Evolutionary conservation across 768 basidiomycete genomes (phyloP).

Genomic region (Boletellus sp.): DNA sequence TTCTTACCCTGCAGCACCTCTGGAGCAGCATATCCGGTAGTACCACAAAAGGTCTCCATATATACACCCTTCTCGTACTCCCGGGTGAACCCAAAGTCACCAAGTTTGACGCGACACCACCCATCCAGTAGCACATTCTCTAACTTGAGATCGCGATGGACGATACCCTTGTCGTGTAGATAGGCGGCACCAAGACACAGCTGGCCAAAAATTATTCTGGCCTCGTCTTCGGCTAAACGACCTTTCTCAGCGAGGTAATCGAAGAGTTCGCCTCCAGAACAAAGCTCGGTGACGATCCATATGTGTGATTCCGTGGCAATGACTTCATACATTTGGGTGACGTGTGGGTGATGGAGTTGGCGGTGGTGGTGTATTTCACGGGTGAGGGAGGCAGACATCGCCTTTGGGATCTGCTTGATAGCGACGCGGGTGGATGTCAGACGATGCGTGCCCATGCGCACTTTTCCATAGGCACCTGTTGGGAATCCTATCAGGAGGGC

Average conservation of each 20-base stretch:
- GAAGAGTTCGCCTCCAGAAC: conserved; percentile 95
- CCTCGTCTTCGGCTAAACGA: conserved; percentile 78
- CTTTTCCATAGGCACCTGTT: conserved; percentile 91
- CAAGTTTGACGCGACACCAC: conserved; percentile 85
- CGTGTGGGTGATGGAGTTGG: conserved; percentile 90
- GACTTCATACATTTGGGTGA: conserved; percentile 96
- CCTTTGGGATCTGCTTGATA: conserved; percentile 97
- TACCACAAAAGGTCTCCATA: conserved; percentile 94
- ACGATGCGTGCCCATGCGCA: conserved; percentile 91
- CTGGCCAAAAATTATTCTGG: conserved; percentile 90
- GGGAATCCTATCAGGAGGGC: conserved; percentile 23
- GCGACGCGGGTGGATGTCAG: conserved; percentile 89
- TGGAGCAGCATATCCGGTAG: conserved; percentile 89
- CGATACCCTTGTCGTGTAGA: conserved; percentile 87
- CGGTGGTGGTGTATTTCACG: conserved; percentile 99
- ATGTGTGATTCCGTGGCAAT: conserved; percentile 94
- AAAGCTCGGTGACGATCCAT: conserved; percentile 97
- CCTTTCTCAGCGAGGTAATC: conserved; percentile 97
- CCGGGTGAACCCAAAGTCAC: conserved; percentile 92
- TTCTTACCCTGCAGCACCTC: conserved; percentile 87
- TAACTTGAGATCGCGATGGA: conserved; percentile 94
- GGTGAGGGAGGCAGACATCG: conserved; percentile 85
- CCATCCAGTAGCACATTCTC: conserved; percentile 94
- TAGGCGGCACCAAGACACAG: conserved; percentile 91
- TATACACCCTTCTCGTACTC: conserved; percentile 77